Base-by-base conservation (phyloP, 768 basidiomycete genomes). In the Suillus luteus region DNA sequence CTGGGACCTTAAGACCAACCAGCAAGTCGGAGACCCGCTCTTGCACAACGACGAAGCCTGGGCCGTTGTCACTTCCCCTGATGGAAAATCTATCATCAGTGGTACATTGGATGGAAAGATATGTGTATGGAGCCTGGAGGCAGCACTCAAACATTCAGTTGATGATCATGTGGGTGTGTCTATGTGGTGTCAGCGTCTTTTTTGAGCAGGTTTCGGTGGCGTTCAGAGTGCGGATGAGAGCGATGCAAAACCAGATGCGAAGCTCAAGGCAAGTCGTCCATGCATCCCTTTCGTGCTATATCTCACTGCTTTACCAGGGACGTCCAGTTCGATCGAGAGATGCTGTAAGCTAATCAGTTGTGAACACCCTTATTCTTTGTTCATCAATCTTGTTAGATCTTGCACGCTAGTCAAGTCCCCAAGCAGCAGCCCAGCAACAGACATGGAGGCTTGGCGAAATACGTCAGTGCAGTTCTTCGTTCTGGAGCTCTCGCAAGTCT, bases 11-110 rank as follows among this genome's bases (percentile, higher is more conserved):
- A 24, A 49, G 33, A 61, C 49, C 5, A 24, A 60, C 22, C 31
- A 35, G 37, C 27, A 8, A 15, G 41, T 55, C 1, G 48, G 60
- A 7, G 80, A 82, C 1, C 72, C 83, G 3, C 74, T 82, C 63
- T 93, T 94, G 0, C 95, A 97, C 73, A 87, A 83, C 6, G 92
- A 92, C 68, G 90, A 93, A 75, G 84, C 96, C 0, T 80, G 90
- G 24, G 81, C 85, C 7, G 80, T 97, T 4, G 91, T 94, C 3
- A 70, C 95, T 44, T 93, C 90, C 68, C 81, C 83, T 2, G 93
- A 96, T 77, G 93, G 91, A 14, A 88, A 83, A 69, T 86, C 86
- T 60, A 81, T 96, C 5, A 92, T 87, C 2, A 93, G 90, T 68
- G 93, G 86, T 14, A 93, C 94, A 0, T 84, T 84, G 70, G 95